A percentile compares a stretch with the other conserved stretches of the same genome.
These are phyloP conservation scores for Boletus pseudo-olivaceus DNA, from an alignment of 768 basidiomycete genomes.

Conservation along the genomic window DNA sequence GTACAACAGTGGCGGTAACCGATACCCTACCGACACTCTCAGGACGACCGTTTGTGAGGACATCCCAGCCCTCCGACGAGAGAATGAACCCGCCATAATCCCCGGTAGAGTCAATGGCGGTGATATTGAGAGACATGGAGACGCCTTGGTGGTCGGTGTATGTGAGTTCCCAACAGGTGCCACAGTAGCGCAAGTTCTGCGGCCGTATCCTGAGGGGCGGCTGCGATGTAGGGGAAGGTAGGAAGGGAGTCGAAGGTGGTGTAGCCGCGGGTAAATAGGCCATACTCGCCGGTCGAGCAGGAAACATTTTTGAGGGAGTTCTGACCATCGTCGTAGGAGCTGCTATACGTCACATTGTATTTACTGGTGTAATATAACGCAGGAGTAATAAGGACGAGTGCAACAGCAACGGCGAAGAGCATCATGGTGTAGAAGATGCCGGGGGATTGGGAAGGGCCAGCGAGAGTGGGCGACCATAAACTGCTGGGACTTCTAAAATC, in stretches of 20 bases:
- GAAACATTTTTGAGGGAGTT: conserved; percentile 41
- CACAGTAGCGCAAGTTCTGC: conserved; percentile 53
- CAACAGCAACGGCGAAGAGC: background rate
- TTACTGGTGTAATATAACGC: background rate
- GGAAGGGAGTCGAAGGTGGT: conserved; percentile 51
- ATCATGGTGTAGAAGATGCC: conserved; percentile 9
- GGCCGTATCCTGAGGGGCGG: conserved; percentile 45
- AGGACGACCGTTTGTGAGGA: conserved; percentile 32
- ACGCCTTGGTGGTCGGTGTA: conserved; percentile 34
- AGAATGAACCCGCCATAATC: conserved; percentile 33
- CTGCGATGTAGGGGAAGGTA: conserved; percentile 59
- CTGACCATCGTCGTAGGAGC: conserved; percentile 43
- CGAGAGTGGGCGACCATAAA: background rate
- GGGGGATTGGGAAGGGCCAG: background rate
- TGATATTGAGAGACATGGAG: conserved; percentile 41
- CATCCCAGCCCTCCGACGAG: conserved; percentile 35
- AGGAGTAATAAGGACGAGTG: conserved; percentile 7
- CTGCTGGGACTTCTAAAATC: background rate
- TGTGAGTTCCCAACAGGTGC: conserved; percentile 58
- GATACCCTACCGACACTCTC: conserved; percentile 24
- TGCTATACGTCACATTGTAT: conserved; percentile 41
- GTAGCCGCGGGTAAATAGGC: conserved; percentile 44
- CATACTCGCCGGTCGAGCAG: conserved; percentile 53
- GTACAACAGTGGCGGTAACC: conserved; percentile 21
- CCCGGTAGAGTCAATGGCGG: conserved; percentile 49